A percentile compares a stretch with the other conserved stretches of the same genome.
phyloP scores from a whole-genome alignment of 2,329 filamentous ascomycete species.

The Pseudocercospora crystallina region DNA sequence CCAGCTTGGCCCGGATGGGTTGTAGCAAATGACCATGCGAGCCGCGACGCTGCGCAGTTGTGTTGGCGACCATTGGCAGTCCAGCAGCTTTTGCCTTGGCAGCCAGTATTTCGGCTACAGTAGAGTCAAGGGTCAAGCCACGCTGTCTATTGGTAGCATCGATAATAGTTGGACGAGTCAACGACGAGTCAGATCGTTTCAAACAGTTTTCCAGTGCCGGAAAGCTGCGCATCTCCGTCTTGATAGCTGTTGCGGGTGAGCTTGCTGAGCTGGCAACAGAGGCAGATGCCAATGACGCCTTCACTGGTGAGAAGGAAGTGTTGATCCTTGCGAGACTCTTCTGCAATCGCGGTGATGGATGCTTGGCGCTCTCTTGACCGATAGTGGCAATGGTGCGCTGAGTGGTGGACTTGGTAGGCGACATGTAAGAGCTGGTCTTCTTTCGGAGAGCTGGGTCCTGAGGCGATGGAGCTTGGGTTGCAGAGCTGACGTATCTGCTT shows the following conservation, averaged over 20 bases:
- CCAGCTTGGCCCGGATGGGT: slow-evolving; percentile 25
- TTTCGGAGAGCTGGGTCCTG: slow-evolving; percentile 21
- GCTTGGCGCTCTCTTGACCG: slow-evolving; percentile 16
- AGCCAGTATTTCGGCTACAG: slow-evolving; percentile 14
- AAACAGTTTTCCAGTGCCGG: too few species aligned
- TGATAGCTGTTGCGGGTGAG: slow-evolving; percentile 10
- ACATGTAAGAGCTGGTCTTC: slow-evolving; percentile 34
- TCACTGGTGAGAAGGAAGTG: not conserved
- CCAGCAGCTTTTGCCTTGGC: slow-evolving; percentile 18
- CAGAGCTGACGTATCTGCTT: too few species aligned
- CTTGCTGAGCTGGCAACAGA: not conserved
- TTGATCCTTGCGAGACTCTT: slow-evolving; percentile 14
- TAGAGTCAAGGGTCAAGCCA: not conserved
- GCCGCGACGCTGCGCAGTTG: slow-evolving; percentile 18
- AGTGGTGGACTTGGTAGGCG: slow-evolving; percentile 32
- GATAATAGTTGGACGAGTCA: too few species aligned
- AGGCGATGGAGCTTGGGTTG: too few species aligned
- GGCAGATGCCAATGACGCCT: not conserved
- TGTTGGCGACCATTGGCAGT: slow-evolving; percentile 23
- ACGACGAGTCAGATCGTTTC: too few species aligned
- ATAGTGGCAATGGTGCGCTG: slow-evolving; percentile 29
- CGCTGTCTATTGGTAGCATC: too few species aligned
- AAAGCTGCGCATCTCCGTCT: not conserved
- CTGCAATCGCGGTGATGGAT: slow-evolving; percentile 13
- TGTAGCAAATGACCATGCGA: slow-evolving; percentile 23